Evolutionary conservation across 768 basidiomycete genomes (phyloP), one percentile per base, ranked within the genome.

Genomic region (Collybia nuda): DNA sequence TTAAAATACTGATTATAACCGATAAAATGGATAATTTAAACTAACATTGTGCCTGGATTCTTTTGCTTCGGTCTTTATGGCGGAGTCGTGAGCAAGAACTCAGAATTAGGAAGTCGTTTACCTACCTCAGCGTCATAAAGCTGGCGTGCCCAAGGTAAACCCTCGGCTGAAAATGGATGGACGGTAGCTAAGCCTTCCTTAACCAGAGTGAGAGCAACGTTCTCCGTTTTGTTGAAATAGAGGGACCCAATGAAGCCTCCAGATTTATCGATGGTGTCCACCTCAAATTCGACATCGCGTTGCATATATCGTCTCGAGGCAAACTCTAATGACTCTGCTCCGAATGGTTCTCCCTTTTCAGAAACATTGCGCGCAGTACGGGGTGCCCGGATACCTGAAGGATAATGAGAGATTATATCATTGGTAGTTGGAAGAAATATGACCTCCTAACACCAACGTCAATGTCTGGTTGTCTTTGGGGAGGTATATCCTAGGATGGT

Each of bases 221-320:
- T 98, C 56, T 91, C 88, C 1, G 78, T 84, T 64, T 93, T 96
- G 68, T 89, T 88, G 57, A 89, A 49, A 67, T 87, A 95, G 48
- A 98, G 75, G 1, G 87, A 70, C 12, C 95, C 95, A 56, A 98
- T 95, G 68, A 96, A 98, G 2, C 97, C 97, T 35, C 96, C 96
- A 3, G 88, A 86, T 69, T 97, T 98, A 74, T 99, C 96, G 14
- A 87, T 82, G 14, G 80, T 79, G 51, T 96, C 92, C 40, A 98
- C 85, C 58, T 92, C 89, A 52, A 98, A 85, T 66, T 99, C 96
- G 5, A 93, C 85, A 61, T 99, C 96, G 23, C 96, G 84, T 66
- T 99, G 96, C 87, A 98, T 87, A 64, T 87, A 94, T 53, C 81
- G 79, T 38, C 84, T 81, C 6, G 80, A 80, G 2, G 92, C 78